Conservation (phyloP, 768 basidiomycete species). For the Nidularia sp. region DNA sequence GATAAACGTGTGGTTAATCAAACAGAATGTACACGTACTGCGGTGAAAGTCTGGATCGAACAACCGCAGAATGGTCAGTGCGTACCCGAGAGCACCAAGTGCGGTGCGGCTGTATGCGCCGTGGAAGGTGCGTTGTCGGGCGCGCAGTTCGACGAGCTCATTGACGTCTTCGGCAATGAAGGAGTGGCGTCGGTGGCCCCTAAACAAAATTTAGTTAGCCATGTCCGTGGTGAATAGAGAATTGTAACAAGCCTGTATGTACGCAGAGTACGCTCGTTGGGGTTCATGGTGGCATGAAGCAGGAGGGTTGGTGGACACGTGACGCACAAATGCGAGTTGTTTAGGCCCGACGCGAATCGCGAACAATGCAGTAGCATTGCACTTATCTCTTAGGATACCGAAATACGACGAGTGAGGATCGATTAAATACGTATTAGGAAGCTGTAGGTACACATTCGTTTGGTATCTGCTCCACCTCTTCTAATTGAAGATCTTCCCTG, state of each 20-base stretch:
- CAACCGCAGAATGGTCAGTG: slow-evolving; percentile 71
- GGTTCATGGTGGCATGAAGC: slow-evolving; percentile 1
- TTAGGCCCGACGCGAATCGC: no score
- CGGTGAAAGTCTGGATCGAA: slow-evolving; percentile 72
- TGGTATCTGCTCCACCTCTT: no score
- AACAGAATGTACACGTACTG: slow-evolving; percentile 42
- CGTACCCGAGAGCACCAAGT: slow-evolving; percentile 68
- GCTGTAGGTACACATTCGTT: no score
- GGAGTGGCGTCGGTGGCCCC: slow-evolving; percentile 37
- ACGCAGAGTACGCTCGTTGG: neutral
- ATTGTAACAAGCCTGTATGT: slow-evolving; percentile 10
- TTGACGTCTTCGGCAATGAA: slow-evolving; percentile 49
- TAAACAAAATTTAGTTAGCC: neutral
- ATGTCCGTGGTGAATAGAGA: neutral
- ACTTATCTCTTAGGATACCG: no score
- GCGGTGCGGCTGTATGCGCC: slow-evolving; percentile 80
- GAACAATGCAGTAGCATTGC: no score
- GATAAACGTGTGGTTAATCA: no score
- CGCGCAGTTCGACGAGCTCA: slow-evolving; percentile 72
- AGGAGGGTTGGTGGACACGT: neutral
- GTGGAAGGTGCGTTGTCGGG: slow-evolving; percentile 78
- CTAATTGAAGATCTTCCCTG: no score
- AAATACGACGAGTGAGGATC: no score
- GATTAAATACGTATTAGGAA: no score
- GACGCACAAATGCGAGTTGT: neutral